phyloP scores from a whole-genome alignment of 1,284 basidiomycete species.

The Heterobasidion occidentale region DNA sequence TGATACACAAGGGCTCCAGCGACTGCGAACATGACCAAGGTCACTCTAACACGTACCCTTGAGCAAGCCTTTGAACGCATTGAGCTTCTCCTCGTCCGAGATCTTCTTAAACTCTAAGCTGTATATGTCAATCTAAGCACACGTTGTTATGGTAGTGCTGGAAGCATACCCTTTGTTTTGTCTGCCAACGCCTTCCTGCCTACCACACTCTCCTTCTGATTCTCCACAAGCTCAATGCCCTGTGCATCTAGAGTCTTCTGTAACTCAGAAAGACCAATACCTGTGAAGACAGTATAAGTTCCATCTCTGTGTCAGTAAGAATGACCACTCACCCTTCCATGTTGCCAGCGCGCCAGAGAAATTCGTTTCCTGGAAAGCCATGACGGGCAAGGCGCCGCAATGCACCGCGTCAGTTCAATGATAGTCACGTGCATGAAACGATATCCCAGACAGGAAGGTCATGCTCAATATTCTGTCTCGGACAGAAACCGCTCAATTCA shows the following conservation, averaged over 20 bases:
- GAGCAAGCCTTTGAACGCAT: constrained; percentile 79
- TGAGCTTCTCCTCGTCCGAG: constrained; percentile 78
- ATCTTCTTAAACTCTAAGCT: constrained; percentile 87
- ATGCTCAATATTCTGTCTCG: no score
- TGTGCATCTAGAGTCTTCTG: constrained; percentile 88
- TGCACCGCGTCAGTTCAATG: no score
- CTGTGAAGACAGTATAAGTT: constrained; percentile 30
- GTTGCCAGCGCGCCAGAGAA: constrained; percentile 82
- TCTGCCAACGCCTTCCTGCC: constrained; percentile 92
- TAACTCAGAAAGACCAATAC: constrained; percentile 83
- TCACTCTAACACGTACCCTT: constrained; percentile 47
- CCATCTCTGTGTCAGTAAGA: not conserved
- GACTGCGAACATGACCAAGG: not conserved
- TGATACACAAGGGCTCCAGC: constrained; percentile 19
- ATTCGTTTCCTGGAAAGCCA: constrained; percentile 32
- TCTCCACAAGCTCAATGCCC: constrained; percentile 92
- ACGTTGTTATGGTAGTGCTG: not conserved
- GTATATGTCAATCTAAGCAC: not conserved
- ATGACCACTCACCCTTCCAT: constrained; percentile 65
- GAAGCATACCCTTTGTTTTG: constrained; percentile 75
- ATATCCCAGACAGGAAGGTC: no score
- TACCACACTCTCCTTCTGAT: constrained; percentile 92
- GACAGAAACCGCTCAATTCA: no score
- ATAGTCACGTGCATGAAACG: no score
- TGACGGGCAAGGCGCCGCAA: not conserved